Conservation (phyloP, 306 rosid genomes). For the Ammopiptanthus mongolicus region DNA sequence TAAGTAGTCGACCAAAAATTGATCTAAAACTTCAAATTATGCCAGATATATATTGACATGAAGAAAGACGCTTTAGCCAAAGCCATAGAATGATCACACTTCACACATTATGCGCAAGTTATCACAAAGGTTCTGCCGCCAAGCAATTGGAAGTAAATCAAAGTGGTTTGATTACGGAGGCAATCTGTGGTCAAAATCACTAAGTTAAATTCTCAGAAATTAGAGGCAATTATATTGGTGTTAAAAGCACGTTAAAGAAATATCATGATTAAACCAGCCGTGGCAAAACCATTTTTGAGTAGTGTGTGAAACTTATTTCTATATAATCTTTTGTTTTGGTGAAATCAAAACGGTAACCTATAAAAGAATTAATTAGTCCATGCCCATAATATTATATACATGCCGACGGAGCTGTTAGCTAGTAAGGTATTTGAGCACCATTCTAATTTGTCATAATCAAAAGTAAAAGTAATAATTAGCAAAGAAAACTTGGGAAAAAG, state of each 20-base stretch:
- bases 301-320: not conserved
- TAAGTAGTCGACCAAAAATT: not conserved
- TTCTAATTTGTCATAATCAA: not conserved
- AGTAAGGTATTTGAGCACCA: not conserved
- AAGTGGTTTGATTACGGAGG: conserved; percentile 8
- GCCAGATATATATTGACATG: not conserved
- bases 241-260: conserved; percentile 8
- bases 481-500: conserved; percentile 6
- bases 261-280: not conserved
- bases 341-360: not conserved
- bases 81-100: conserved; percentile 11
- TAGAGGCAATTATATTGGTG: conserved; percentile 1
- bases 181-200: conserved; percentile 20
- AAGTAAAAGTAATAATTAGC: not conserved
- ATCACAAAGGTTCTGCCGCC: conserved; percentile 30
- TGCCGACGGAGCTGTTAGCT: conserved; percentile 24
- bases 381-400: not conserved
- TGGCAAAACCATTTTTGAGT: not conserved
- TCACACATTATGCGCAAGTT: not conserved
- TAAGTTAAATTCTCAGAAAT: conserved; percentile 12
- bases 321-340: not conserved
- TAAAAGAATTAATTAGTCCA: not conserved
- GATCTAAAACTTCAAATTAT: not conserved
- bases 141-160: conserved; percentile 13
- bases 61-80: conserved; percentile 3